Percentiles rank a stretch among this genome's conserved stretches.
Evolutionary conservation across 306 rosid genomes (phyloP).

Genomic region (Corylus americana): DNA sequence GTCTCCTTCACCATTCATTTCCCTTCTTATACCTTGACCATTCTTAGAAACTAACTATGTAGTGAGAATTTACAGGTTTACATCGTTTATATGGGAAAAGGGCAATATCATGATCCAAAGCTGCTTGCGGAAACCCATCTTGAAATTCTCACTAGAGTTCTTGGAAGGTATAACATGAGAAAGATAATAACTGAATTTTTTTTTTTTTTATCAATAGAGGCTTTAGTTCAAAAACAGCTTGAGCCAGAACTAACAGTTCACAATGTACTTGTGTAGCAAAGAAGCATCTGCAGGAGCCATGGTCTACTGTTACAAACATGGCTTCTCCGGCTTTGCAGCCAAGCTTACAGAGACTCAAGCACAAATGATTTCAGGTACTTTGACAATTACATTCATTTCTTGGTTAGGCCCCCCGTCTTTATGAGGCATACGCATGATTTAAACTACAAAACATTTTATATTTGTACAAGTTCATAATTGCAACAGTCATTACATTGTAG

Average conservation of each 20-base stretch:
- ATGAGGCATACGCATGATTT: background rate
- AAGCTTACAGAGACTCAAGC: constrained; percentile 42
- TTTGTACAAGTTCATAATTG: background rate
- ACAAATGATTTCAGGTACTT: constrained; percentile 27
- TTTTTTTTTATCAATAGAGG: too few species aligned
- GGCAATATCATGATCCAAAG: constrained; percentile 33
- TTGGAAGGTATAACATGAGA: constrained; percentile 34
- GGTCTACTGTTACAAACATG: constrained; percentile 44
- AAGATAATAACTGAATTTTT: background rate
- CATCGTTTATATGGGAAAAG: constrained; percentile 42
- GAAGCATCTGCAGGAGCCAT: constrained; percentile 31
- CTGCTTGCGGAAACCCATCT: constrained; percentile 35
- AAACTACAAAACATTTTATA: background rate
- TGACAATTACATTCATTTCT: background rate
- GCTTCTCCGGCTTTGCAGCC: constrained; percentile 45
- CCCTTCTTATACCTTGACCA: background rate
- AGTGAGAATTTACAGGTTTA: constrained; percentile 35
- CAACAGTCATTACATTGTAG: background rate
- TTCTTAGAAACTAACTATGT: background rate
- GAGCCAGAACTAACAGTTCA: background rate
- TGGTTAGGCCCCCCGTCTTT: background rate
- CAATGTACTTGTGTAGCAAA: constrained; percentile 24
- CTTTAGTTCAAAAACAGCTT: constrained; percentile 6
- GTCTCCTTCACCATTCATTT: background rate
- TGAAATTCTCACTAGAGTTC: constrained; percentile 35